phyloP scores from a whole-genome alignment of 2,329 filamentous ascomycete species.

The Curvularia eragrostidis region DNA sequence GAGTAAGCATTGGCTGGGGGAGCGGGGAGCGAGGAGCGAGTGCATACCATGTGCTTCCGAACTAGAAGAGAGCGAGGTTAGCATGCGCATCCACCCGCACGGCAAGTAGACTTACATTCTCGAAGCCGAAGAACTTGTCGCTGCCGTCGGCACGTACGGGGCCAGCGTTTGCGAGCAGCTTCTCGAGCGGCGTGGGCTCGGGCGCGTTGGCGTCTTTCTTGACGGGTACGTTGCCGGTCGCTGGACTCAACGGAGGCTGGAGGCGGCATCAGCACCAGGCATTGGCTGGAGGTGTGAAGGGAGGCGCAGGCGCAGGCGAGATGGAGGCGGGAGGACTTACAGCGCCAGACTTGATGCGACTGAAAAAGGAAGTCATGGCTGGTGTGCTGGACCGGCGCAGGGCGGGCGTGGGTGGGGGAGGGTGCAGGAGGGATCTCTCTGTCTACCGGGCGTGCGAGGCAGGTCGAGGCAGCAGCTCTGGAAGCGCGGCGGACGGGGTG shows the following conservation, averaged over 20 bases:
- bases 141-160: slow-evolving; percentile 85
- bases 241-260: slow-evolving; percentile 58
- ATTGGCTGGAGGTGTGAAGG: slow-evolving; percentile 20
- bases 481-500: slow-evolving; percentile 14
- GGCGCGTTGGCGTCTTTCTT: slow-evolving; percentile 68
- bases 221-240: slow-evolving; percentile 54
- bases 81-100: slow-evolving; percentile 18
- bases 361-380: slow-evolving; percentile 62
- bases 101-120: slow-evolving; percentile 75
- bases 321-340: slow-evolving; percentile 45
- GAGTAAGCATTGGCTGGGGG: slow-evolving; percentile 19
- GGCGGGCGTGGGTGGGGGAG: slow-evolving; percentile 17
- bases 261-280: slow-evolving; percentile 26
- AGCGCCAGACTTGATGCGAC: slow-evolving; percentile 59
- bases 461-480: slow-evolving; percentile 17
- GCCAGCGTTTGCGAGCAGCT: slow-evolving; percentile 85
- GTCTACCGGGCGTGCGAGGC: slow-evolving; percentile 22
- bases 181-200: slow-evolving; percentile 66
- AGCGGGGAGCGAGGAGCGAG: slow-evolving; percentile 2
- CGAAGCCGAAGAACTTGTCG: slow-evolving; percentile 97
- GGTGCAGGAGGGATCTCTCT: slow-evolving; percentile 10
- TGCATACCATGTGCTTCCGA: slow-evolving; percentile 93
- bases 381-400: slow-evolving; percentile 21
- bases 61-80: slow-evolving; percentile 61
- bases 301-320: slow-evolving; percentile 3